Base-by-base conservation (phyloP, 192 early-diverging fungal species). In the Chytriomyces hyalinus region DNA sequence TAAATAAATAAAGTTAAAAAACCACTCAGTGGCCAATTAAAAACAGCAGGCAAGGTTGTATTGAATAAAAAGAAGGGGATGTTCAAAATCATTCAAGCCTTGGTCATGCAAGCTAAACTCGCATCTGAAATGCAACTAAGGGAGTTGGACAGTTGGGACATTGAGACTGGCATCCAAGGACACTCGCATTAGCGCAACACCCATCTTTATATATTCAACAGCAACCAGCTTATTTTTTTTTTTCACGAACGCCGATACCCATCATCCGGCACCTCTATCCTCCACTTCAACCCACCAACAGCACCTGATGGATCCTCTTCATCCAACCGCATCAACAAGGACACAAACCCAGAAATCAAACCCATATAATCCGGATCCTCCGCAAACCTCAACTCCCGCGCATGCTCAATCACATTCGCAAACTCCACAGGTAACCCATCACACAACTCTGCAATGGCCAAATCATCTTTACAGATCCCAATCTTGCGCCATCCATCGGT, bases 401-500 rank as follows among this genome's bases (percentile, higher is more conserved):
- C 79, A 65, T 86, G 77, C 49, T 84, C 79, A 6, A 86, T 20
- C 5, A 86, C n/a, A 17, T 43, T 17, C 13, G 46, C 61, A 67
- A 83, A 86, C 63, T 78, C 82, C 5, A 69, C 61, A 2, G 85
- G 85, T 5, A 86, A 59, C 6, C 67, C 83, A 1, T 9, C 51
- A 65, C 75, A 70, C 5, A 86, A 51, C 22, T 86, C 82, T 6
- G 49, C 64, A 10, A 78, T 51, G 9, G 46, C 9, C 36, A 64
- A 44, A 46, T 86, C 81, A n/a, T 74, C 61, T 63, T 86, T 86
- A 24, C 68, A 46, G 5, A 67, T 72, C 9, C 77, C 61, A 47
- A 82, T 81, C 48, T 82, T 81, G 47, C 75, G 70, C 85, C 85
- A 86, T 20, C 85, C 85, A 64, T 86, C 78, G 1, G 48, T 24